Base-by-base conservation (phyloP, 768 basidiomycete genomes). In the Leccinum sublutescens region DNA sequence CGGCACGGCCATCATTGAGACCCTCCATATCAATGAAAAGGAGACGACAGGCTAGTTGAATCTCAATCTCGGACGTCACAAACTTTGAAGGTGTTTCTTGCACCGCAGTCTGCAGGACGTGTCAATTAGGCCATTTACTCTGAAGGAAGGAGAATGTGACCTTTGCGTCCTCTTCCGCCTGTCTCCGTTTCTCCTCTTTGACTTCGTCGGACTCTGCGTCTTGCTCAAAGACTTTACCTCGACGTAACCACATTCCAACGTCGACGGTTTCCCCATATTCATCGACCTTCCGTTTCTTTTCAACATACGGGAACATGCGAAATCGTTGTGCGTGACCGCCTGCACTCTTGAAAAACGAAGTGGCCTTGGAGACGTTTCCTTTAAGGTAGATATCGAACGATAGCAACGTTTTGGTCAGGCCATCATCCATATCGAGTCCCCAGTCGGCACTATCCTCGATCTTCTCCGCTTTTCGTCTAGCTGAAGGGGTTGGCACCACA, bases 381-480 rank as follows among this genome's bases (percentile, higher is more conserved):
- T 96, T 97, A 61, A 98, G 81, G 72, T 93, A 98, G 64, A 98
- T 97, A 74, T 99, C 97, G 66, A 91, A 99, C 2, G 93, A 95
- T 40, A 95, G 75, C 55, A 89, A 74, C 43, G 89, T 86, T 65
- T 85, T 87, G 14, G 86, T 85, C 55, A 86, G 68, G 2, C 86
- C 85, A 58, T 94, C 91, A 60, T 93, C 92, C 47, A 83, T 83
- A 62, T 92, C 90, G 60, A 89, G 71, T 31, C 78, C 80, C 88
- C 89, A 92, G 67, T 87, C 89, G 21, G 76, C 71, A 7, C 77
- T 81, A 59, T 86, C 86, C 21, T 77, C 73, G 17, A 70, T 74
- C 64, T 81, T 83, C 47, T 81, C 80, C 17, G 72, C 67, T 60
- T 80, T 83, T 58, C 83, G 76, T 75, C 72, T 69, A 36, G 67